These are phyloP conservation scores for Peterozyma toletana DNA, from an alignment of 805 yeast species.

Conservation along the genomic window DNA sequence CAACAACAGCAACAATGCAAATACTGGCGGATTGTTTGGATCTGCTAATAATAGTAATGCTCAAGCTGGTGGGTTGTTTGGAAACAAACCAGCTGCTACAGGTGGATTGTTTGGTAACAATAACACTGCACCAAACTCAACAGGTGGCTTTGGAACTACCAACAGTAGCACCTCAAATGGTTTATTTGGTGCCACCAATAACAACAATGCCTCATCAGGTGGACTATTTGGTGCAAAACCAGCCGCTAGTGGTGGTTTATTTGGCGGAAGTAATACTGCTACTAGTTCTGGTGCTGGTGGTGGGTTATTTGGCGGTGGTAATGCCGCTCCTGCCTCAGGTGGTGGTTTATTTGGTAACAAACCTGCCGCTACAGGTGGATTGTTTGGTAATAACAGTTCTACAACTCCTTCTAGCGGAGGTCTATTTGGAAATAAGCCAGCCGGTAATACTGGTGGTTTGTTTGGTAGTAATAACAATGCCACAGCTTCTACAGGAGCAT, in stretches of 20 bases:
- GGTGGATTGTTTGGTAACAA: constrained; percentile 22
- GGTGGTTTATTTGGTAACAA: constrained; percentile 13
- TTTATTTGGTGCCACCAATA: constrained; percentile 16
- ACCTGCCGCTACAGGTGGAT: constrained; percentile 18
- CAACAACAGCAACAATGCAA: constrained; percentile 12
- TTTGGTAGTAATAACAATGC: constrained; percentile 16
- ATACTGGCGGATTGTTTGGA: constrained; percentile 22
- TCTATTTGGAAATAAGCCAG: constrained; percentile 16
- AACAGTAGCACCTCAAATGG: constrained; percentile 15
- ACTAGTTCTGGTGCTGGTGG: constrained; percentile 16
- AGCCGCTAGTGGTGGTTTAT: constrained; percentile 22
- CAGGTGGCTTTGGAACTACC: constrained; percentile 14
- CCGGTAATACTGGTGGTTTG: constrained; percentile 15
- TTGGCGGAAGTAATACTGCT: constrained; percentile 22
- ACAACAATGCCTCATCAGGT: constrained; percentile 11
- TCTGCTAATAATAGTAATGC: constrained; percentile 14
- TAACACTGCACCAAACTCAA: constrained; percentile 10
- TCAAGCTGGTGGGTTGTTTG: constrained; percentile 14
- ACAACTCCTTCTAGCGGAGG: constrained; percentile 15
- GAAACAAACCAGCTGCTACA: constrained; percentile 1
- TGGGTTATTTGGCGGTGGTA: constrained; percentile 27
- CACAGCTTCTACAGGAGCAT: neutral
- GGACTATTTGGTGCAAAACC: constrained; percentile 9
- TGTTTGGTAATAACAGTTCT: constrained; percentile 26
- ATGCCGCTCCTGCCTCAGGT: constrained; percentile 5